Base-by-base conservation (phyloP, 768 basidiomycete species). In the Boletus patriciae region DNA sequence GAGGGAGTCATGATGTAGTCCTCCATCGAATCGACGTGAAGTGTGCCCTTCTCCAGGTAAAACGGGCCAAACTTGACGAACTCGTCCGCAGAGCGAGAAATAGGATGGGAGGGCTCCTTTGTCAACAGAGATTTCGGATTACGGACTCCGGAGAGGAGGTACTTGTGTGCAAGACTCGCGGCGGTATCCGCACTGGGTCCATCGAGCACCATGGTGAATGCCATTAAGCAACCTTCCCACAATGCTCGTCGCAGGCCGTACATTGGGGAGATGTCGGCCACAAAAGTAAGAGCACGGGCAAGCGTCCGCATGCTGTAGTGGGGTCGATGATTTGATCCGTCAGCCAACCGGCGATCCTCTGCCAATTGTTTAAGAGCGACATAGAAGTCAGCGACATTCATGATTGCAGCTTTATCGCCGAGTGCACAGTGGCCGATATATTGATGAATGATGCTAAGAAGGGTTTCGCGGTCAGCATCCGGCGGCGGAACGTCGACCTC, bases 271-370 rank as follows among this genome's bases (percentile, higher is more conserved):
- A 88, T 87, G 59, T 96, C 90, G 2, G 90, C 85, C 1, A 94
- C 89, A 71, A 97, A 98, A 0, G 85, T 91, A 47, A 99, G 77
- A 0, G 94, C 93, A 49, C 97, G 88, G 6, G 92, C 80, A 57
- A 99, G 80, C 0, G 96, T 98, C 21, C 97, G 87, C 92, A 98
- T 96, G 73, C 92, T 98, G 78, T 88, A 99, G 71, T 98, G 93
- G 31, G 96, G 97, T 21, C 88, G 78, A 59, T 88, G 88, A 61
- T 98, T 98, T 15, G 93, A 85, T 2, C 95, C 95, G 66, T 99
- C 96, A 8, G 94, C 92, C 57, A 99, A 85, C 62, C 86, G 83
- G 4, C 90, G 84, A 47, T 78, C 77, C 38, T 86, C 82, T 2
- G 90, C 83, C 16, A 95, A 76, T 25, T 80, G 76, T 75, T 95